phyloP scores from a whole-genome alignment of 2,329 filamentous ascomycete genomes.

The Proliferodiscus dingleyae region DNA sequence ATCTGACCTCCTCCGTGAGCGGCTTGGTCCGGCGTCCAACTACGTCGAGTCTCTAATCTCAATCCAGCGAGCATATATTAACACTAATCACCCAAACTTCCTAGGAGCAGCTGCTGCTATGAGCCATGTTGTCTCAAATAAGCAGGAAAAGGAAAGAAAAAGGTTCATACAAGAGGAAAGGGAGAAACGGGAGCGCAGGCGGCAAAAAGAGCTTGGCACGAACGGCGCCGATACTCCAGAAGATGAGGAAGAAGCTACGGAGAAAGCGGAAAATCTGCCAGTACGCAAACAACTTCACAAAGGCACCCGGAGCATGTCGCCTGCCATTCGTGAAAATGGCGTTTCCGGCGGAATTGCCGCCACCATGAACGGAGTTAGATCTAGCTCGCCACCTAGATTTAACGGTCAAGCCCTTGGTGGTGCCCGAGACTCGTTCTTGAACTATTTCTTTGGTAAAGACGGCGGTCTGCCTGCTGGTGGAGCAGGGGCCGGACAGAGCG shows the following conservation, averaged over 20 bases:
- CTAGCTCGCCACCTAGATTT: conserved; percentile 58
- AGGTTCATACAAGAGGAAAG: conserved; percentile 75
- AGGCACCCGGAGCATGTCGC: conserved; percentile 76
- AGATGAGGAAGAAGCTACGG: conserved; percentile 46
- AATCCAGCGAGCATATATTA: conserved; percentile 97
- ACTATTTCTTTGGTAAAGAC: conserved; percentile 98
- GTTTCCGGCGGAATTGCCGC: conserved; percentile 51
- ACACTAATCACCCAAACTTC: conserved; percentile 99
- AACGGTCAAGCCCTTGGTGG: conserved; percentile 55
- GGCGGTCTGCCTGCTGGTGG: conserved; percentile 50
- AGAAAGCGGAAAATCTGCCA: conserved; percentile 53
- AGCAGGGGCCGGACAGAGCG: conserved; percentile 33
- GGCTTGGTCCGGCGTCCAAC: conserved; percentile 78
- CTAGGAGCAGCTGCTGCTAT: conserved; percentile 93
- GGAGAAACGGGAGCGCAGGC: conserved; percentile 76
- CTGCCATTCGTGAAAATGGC: conserved; percentile 67
- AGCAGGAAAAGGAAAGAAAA: conserved; percentile 90
- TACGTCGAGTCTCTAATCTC: conserved; percentile 97
- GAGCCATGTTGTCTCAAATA: conserved; percentile 91
- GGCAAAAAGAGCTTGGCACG: conserved; percentile 76
- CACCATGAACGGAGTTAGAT: conserved; percentile 61
- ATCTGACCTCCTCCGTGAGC: conserved; percentile 87
- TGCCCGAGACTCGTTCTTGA: conserved; percentile 86
- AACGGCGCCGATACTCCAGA: conserved; percentile 69
- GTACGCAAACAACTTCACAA: conserved; percentile 47